A percentile compares a stretch with the other conserved stretches of the same genome.
These are phyloP conservation scores for Porodaedalea pini DNA, from an alignment of 1,284 basidiomycete species.

Conservation along the genomic window DNA sequence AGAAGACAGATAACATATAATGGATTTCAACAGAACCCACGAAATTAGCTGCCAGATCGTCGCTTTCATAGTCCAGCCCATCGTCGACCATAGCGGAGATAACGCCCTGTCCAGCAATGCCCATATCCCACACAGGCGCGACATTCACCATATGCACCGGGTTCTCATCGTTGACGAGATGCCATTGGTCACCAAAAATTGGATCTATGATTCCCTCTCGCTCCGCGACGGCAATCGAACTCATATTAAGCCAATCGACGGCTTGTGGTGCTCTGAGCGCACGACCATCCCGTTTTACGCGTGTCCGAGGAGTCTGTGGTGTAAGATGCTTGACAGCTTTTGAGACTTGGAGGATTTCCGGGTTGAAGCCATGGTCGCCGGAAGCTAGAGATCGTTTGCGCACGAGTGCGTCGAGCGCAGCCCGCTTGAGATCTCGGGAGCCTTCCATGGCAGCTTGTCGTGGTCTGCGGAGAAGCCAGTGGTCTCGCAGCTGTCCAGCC, in stretches of 20 bases:
- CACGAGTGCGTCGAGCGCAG: constrained; percentile 36
- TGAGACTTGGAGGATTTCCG: constrained; percentile 2
- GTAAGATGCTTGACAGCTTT: constrained; percentile 52
- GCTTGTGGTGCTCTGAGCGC: constrained; percentile 55
- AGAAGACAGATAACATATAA: constrained; percentile 1
- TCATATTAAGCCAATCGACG: constrained; percentile 29
- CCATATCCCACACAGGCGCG: constrained; percentile 80
- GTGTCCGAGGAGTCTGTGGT: constrained; percentile 58
- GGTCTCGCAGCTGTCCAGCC: constrained; percentile 78
- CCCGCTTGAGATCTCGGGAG: constrained; percentile 21
- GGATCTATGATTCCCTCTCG: constrained; percentile 83
- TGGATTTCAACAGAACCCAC: constrained; percentile 40
- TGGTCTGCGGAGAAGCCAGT: constrained; percentile 81
- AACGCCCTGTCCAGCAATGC: constrained; percentile 83
- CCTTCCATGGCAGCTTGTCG: constrained; percentile 32
- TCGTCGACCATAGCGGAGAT: constrained; percentile 94
- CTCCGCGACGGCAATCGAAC: constrained; percentile 50
- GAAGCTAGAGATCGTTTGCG: constrained; percentile 37
- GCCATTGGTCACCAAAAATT: constrained; percentile 89
- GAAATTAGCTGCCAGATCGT: constrained; percentile 88
- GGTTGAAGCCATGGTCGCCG: constrained; percentile 41
- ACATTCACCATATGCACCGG: constrained; percentile 84
- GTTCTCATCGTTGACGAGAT: constrained; percentile 75
- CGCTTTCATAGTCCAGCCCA: constrained; percentile 87
- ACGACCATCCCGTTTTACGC: constrained; percentile 49